Percentiles rank a stretch among this genome's conserved stretches.
Evolutionary conservation across 306 rosid species (phyloP).

Genomic region (Quercus rubra): DNA sequence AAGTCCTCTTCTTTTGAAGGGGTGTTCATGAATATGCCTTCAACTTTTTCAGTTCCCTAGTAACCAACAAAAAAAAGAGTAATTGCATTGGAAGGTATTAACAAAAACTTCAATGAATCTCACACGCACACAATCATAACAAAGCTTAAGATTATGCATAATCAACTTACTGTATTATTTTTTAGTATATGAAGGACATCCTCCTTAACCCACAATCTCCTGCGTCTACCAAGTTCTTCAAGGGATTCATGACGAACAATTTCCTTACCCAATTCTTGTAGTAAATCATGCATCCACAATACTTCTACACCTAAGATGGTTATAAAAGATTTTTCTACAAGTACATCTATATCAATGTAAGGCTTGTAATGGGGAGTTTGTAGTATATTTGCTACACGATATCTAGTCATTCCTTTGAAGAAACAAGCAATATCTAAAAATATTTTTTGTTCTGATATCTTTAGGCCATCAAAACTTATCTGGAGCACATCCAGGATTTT

Average conservation of each 20-base stretch:
- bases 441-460: not conserved
- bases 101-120: no score
- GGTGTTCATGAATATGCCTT: slow-evolving; percentile 13
- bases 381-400: not conserved
- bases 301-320: not conserved
- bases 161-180: not conserved
- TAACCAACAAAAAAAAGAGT: no score
- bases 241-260: slow-evolving; percentile 1
- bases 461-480: not conserved
- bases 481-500: not conserved
- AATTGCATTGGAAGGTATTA: not conserved
- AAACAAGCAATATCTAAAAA: not conserved
- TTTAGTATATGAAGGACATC: not conserved
- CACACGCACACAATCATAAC: no score
- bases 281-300: no score
- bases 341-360: not conserved
- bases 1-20: not conserved
- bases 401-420: not conserved
- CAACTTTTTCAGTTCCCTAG: slow-evolving; percentile 25
- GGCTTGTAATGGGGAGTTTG: not conserved
- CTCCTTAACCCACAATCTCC: not conserved
- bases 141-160: accelerated
- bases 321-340: not conserved
- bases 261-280: no score
- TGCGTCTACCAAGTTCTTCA: not conserved